phyloP scores from a whole-genome alignment of 768 basidiomycete species.

The Ephemerocybe angulata region DNA sequence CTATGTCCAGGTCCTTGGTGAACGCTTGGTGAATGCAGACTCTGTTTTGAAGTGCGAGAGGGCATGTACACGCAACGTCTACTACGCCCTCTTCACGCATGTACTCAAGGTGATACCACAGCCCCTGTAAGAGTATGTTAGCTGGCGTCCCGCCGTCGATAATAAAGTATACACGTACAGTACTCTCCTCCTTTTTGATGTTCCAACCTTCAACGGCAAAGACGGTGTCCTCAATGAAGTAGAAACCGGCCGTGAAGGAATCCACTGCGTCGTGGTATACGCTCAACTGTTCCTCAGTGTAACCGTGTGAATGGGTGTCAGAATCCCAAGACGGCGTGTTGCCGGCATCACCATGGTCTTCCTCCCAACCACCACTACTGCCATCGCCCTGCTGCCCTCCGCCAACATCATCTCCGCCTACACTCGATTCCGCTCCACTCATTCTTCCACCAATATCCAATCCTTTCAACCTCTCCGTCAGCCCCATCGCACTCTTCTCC shows the following conservation, averaged over 20 bases:
- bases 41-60: background rate
- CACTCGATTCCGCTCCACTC: too few species aligned
- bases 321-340: too few species aligned
- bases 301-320: too few species aligned
- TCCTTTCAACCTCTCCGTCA: too few species aligned
- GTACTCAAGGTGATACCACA: background rate
- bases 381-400: too few species aligned
- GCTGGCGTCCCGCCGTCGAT: background rate
- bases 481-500: too few species aligned
- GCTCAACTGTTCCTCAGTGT: too few species aligned
- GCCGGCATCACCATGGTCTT: too few species aligned
- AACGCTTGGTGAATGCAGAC: background rate
- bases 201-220: background rate
- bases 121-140: background rate
- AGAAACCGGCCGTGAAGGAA: background rate
- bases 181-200: background rate
- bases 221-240: background rate
- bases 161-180: background rate
- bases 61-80: background rate
- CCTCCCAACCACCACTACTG: too few species aligned
- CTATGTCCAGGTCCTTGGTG: background rate
- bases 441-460: too few species aligned
- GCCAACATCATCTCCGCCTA: too few species aligned
- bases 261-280: background rate
- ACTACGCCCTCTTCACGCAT: background rate